Conservation (phyloP, 2,329 filamentous ascomycete genomes). For the Aspergillus pseudoterreus region DNA sequence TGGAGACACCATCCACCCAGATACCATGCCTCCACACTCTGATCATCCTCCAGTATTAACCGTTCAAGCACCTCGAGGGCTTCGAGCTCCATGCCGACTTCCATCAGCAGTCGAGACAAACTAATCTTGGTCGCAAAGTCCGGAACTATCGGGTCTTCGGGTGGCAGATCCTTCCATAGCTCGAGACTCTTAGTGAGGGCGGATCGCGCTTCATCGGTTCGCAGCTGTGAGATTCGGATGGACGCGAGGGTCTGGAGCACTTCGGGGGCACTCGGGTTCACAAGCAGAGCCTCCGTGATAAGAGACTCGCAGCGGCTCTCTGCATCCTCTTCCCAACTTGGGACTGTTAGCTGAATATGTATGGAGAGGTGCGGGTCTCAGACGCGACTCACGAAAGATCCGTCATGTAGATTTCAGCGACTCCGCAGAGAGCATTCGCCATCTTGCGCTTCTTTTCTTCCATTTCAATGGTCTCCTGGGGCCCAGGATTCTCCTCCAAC, state of each 20-base stretch:
- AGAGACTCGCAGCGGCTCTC: slow-evolving; percentile 83
- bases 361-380: not conserved
- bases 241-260: slow-evolving; percentile 95
- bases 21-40: slow-evolving; percentile 95
- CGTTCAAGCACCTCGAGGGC: slow-evolving; percentile 82
- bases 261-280: slow-evolving; percentile 77
- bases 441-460: slow-evolving; percentile 77
- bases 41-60: slow-evolving; percentile 82
- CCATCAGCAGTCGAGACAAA: slow-evolving; percentile 80
- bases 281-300: slow-evolving; percentile 83
- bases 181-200: slow-evolving; percentile 76
- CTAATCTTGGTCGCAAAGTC: slow-evolving; percentile 84
- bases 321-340: slow-evolving; percentile 75
- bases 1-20: slow-evolving; percentile 91
- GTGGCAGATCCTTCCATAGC: slow-evolving; percentile 75
- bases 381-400: slow-evolving; percentile 68
- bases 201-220: slow-evolving; percentile 72
- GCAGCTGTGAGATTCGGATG: slow-evolving; percentile 82
- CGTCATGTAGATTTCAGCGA: slow-evolving; percentile 98
- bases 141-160: slow-evolving; percentile 68
- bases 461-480: slow-evolving; percentile 39
- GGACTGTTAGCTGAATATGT: slow-evolving; percentile 10
- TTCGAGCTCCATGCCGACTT: slow-evolving; percentile 79
- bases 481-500: slow-evolving; percentile 51
- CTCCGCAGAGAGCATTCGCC: slow-evolving; percentile 86